A percentile compares a stretch with the other conserved stretches of the same genome.
Evolutionary conservation across 176 grass and related monocot genomes (phyloP).

Genomic region (Musa beccarii): DNA sequence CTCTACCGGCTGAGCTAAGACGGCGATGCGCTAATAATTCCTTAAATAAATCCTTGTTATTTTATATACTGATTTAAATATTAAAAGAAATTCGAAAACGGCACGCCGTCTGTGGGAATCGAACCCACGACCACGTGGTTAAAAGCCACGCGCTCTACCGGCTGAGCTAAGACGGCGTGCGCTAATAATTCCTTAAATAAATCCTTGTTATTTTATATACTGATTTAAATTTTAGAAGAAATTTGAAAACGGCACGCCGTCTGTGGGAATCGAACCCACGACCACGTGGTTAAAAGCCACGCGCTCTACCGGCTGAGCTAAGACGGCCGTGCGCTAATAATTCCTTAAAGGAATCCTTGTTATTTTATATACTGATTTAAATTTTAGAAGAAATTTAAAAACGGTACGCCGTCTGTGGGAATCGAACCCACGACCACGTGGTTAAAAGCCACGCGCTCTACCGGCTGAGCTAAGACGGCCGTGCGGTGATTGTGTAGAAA

Average conservation of each 20-base stretch:
- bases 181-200: too few species aligned
- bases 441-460: constrained; percentile 58
- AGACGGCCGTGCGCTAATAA: too few species aligned
- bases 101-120: constrained; percentile 22
- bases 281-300: constrained; percentile 37
- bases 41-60: too few species aligned
- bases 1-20: constrained; percentile 41
- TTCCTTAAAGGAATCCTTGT: too few species aligned
- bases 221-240: too few species aligned
- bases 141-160: constrained; percentile 59
- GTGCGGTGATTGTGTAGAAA: too few species aligned
- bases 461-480: constrained; percentile 25
- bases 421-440: constrained; percentile 22
- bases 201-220: too few species aligned
- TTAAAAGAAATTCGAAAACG: too few species aligned
- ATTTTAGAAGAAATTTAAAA: too few species aligned
- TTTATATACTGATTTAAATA: too few species aligned
- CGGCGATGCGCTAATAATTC: neutral
- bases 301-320: constrained; percentile 46
- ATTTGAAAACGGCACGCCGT: neutral
- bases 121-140: constrained; percentile 23
- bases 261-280: constrained; percentile 24
- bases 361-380: too few species aligned
- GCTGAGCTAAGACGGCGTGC: constrained; percentile 20
- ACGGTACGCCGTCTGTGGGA: constrained; percentile 8